Conservation (phyloP, 2,329 filamentous ascomycete genomes). For the Penicillium sp. region DNA sequence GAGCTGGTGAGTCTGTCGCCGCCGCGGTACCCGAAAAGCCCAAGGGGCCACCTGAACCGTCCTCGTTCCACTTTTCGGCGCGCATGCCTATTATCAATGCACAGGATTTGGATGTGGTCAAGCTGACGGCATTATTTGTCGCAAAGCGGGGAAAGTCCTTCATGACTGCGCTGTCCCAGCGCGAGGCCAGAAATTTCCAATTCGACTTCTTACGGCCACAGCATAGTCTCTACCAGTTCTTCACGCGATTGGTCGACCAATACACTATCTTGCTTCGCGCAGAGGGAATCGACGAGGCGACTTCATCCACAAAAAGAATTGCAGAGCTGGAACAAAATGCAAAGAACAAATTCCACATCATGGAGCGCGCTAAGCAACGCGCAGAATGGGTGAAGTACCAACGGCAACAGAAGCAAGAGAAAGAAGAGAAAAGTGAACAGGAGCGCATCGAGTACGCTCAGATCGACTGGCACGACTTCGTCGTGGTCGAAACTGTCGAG, state of each 20-base stretch:
- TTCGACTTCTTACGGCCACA: constrained; percentile 94
- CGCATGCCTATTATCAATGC: constrained; percentile 96
- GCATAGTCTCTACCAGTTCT: constrained; percentile 93
- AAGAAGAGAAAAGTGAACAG: constrained; percentile 76
- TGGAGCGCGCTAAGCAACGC: constrained; percentile 72
- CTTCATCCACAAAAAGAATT: constrained; percentile 63
- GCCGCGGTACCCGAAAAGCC: constrained; percentile 55
- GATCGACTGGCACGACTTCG: constrained; percentile 97
- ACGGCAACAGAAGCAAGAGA: constrained; percentile 75
- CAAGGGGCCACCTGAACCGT: constrained; percentile 72
- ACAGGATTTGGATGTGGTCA: constrained; percentile 68
- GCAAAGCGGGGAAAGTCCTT: constrained; percentile 87
- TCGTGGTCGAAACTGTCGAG: constrained; percentile 85
- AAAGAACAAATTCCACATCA: constrained; percentile 67
- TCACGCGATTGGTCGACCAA: constrained; percentile 83
- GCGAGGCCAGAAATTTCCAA: constrained; percentile 81
- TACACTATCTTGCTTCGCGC: constrained; percentile 71
- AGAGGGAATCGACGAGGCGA: constrained; percentile 59
- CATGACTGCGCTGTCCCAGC: constrained; percentile 79
- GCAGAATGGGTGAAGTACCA: constrained; percentile 81
- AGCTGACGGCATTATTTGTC: constrained; percentile 78
- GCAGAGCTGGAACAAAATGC: constrained; percentile 65
- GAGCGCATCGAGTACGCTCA: constrained; percentile 69
- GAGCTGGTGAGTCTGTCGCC: constrained; percentile 54
- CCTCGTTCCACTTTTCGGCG: constrained; percentile 84